These are phyloP conservation scores for Geotrichum aggregatum DNA, from an alignment of 1,139 yeast species.

Conservation along the genomic window DNA sequence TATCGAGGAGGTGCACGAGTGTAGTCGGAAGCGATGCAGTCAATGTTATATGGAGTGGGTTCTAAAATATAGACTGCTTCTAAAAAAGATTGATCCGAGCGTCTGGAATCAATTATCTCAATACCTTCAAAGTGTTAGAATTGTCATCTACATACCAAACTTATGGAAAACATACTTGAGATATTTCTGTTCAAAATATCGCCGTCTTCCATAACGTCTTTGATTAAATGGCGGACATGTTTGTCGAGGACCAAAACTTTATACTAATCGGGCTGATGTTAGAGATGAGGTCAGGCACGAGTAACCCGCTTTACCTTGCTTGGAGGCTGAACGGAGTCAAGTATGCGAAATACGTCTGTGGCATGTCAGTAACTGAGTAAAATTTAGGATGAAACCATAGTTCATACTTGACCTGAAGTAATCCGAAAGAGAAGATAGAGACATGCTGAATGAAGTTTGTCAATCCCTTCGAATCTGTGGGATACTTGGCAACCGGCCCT, in stretches of 20 bases:
- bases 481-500: too few species aligned
- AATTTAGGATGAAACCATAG: not conserved
- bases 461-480: too few species aligned
- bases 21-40: constrained; percentile 60
- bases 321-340: constrained; percentile 39
- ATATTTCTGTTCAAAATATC: constrained; percentile 42
- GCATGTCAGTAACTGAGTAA: not conserved
- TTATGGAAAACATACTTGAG: constrained; percentile 30
- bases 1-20: constrained; percentile 52
- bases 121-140: constrained; percentile 39
- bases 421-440: constrained; percentile 16
- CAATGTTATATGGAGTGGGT: constrained; percentile 51
- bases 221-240: constrained; percentile 38
- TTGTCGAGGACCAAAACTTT: constrained; percentile 44
- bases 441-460: constrained; percentile 8
- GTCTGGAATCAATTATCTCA: constrained; percentile 50
- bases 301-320: constrained; percentile 30
- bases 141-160: not conserved
- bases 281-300: not conserved
- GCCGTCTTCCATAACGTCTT: constrained; percentile 37
- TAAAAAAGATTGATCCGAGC: constrained; percentile 49
- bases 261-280: constrained; percentile 29
- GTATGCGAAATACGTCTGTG: constrained; percentile 30
- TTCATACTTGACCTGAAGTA: constrained; percentile 16
- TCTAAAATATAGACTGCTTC: constrained; percentile 60